These are phyloP conservation scores for Auricularia sp. DNA, from an alignment of 768 basidiomycete genomes.

Conservation along the genomic window DNA sequence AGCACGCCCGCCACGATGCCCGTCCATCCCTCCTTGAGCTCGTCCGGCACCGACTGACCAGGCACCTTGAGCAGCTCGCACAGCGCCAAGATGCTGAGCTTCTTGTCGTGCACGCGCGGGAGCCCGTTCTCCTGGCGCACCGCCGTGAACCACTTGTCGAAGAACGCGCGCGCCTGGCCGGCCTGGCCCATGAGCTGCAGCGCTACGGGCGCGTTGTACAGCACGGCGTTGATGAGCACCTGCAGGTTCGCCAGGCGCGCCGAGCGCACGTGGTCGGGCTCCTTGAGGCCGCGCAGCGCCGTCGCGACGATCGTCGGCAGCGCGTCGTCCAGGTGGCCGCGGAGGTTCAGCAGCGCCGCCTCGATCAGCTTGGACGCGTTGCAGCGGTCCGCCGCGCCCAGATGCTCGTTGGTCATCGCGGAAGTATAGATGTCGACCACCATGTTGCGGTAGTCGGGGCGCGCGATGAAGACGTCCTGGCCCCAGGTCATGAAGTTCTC, in stretches of 20 bases:
- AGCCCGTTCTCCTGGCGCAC: constrained; percentile 47
- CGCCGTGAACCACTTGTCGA: constrained; percentile 73
- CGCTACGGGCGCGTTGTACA: constrained; percentile 74
- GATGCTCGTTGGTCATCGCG: constrained; percentile 52
- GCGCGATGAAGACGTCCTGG: constrained; percentile 59
- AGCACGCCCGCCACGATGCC: constrained; percentile 62
- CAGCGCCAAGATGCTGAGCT: constrained; percentile 65
- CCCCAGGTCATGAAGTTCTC: constrained; percentile 88
- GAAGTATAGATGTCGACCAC: constrained; percentile 76
- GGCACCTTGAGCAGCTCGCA: constrained; percentile 69
- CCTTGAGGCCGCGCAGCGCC: constrained; percentile 46
- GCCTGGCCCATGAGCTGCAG: constrained; percentile 63
- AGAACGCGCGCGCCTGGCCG: constrained; percentile 59
- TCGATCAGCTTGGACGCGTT: constrained; percentile 82
- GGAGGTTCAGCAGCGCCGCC: constrained; percentile 68
- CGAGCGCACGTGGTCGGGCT: constrained; percentile 43
- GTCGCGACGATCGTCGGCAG: constrained; percentile 57
- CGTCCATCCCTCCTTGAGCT: constrained; percentile 62
- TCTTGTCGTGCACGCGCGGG: constrained; percentile 87
- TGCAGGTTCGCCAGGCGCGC: constrained; percentile 73
- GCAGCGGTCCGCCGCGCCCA: constrained; percentile 77
- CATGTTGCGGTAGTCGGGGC: constrained; percentile 69
- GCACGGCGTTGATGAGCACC: constrained; percentile 70
- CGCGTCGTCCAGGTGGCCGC: constrained; percentile 72
- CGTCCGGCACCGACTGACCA: constrained; percentile 43